Conservation (phyloP, 805 yeast species). For the Starmera caribaea region DNA sequence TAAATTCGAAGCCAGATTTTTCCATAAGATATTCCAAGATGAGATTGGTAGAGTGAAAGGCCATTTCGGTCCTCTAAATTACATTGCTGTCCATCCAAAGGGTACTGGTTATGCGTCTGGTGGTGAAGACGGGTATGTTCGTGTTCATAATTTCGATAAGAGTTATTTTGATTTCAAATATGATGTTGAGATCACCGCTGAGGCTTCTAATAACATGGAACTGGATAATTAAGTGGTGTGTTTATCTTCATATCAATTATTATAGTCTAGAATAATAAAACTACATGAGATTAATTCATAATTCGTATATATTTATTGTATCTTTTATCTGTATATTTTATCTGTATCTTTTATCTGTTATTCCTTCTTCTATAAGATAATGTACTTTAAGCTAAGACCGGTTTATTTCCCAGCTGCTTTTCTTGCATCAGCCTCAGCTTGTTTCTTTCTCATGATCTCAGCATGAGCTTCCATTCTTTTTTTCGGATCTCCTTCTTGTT, state of each 20-base stretch:
- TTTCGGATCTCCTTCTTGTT: conserved; percentile 75
- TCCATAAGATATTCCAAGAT: conserved; percentile 89
- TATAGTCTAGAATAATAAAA: too few relatives aligned
- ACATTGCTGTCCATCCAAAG: conserved; percentile 87
- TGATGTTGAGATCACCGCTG: conserved; percentile 81
- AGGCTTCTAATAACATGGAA: conserved; percentile 20
- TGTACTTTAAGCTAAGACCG: conserved; percentile 1
- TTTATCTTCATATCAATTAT: too few relatives aligned
- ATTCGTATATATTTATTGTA: too few relatives aligned
- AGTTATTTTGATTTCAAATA: conserved; percentile 87
- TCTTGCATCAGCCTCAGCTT: conserved; percentile 54
- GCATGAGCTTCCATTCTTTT: conserved; percentile 87
- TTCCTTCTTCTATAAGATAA: too few relatives aligned
- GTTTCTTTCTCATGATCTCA: conserved; percentile 81
- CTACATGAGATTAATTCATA: too few relatives aligned
- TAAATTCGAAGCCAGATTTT: conserved; percentile 92
- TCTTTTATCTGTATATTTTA: too few relatives aligned
- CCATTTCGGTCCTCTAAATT: conserved; percentile 97
- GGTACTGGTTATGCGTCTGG: conserved; percentile 95
- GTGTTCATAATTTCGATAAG: conserved; percentile 90
- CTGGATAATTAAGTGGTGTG: too few relatives aligned
- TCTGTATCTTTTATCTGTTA: too few relatives aligned
- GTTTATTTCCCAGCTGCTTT: conserved; percentile 25
- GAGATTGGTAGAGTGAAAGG: conserved; percentile 97
- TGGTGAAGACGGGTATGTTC: conserved; percentile 96